A percentile compares a stretch with the other conserved stretches of the same genome.
phyloP scores from a whole-genome alignment of 345 rosid genomes.

The Ceriops decandra region DNA sequence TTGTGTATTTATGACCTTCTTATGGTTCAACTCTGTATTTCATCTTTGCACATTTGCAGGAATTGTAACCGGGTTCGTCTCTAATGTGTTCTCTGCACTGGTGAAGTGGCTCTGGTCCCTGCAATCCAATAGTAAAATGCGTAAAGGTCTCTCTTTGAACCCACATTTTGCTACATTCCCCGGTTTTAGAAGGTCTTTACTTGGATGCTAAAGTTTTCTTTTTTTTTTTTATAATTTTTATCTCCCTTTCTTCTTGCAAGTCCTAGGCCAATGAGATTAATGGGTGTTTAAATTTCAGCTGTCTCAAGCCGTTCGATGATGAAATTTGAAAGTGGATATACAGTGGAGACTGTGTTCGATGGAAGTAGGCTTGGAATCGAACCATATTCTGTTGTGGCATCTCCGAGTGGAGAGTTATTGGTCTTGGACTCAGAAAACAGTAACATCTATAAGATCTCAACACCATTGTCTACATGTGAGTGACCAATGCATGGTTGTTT shows the following conservation, averaged over 20 bases:
- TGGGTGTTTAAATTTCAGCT: constrained; percentile 14
- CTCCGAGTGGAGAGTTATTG: constrained; percentile 28
- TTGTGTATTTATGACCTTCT: background rate
- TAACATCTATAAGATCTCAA: constrained; percentile 31
- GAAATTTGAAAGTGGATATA: constrained; percentile 33
- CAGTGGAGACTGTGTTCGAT: constrained; percentile 36
- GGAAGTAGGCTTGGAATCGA: constrained; percentile 33
- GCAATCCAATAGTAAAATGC: constrained; percentile 21
- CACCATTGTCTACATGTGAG: constrained; percentile 29
- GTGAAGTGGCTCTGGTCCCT: constrained; percentile 35
- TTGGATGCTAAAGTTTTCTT: too few species aligned
- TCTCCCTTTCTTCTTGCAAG: background rate
- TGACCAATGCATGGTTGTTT: background rate
- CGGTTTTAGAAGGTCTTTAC: background rate
- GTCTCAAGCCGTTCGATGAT: constrained; percentile 30
- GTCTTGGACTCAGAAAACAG: constrained; percentile 32
- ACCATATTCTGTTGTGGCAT: constrained; percentile 19
- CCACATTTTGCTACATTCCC: constrained; percentile 9
- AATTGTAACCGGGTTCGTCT: constrained; percentile 19
- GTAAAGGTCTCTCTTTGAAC: constrained; percentile 11
- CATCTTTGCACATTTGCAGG: constrained; percentile 16
- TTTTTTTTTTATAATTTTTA: too few species aligned
- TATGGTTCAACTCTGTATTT: background rate
- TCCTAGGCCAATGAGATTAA: constrained; percentile 12
- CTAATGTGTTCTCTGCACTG: constrained; percentile 17